phyloP scores from a whole-genome alignment of 805 yeast genomes.

The Ogataea haglerorum region DNA sequence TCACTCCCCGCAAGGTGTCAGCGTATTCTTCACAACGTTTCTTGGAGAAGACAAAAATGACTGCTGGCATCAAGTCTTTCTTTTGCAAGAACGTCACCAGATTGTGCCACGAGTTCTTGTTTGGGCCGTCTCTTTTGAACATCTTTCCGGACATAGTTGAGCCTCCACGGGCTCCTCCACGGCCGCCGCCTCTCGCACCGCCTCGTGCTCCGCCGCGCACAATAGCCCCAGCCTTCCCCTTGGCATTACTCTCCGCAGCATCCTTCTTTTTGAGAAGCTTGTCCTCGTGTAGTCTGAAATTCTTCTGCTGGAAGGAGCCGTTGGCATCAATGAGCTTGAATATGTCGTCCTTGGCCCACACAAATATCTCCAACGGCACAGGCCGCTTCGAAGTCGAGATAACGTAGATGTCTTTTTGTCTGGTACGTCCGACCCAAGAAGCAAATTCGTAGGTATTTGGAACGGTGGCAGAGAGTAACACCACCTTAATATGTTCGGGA shows the following conservation, averaged over 20 bases:
- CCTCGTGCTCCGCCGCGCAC: slow-evolving; percentile 32
- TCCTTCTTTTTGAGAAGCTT: slow-evolving; percentile 38
- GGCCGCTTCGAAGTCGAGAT: slow-evolving; percentile 97
- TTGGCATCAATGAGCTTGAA: slow-evolving; percentile 72
- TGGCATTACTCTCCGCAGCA: slow-evolving; percentile 10
- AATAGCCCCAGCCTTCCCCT: slow-evolving; percentile 33
- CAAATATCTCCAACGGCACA: slow-evolving; percentile 82
- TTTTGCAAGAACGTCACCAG: slow-evolving; percentile 67
- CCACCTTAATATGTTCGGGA: slow-evolving; percentile 93
- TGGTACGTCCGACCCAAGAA: slow-evolving; percentile 97
- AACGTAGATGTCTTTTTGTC: slow-evolving; percentile 92
- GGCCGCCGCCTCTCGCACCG: slow-evolving; percentile 29
- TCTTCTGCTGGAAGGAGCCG: slow-evolving; percentile 62
- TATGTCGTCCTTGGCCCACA: slow-evolving; percentile 77
- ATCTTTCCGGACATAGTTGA: slow-evolving; percentile 27
- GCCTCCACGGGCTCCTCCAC: slow-evolving; percentile 28
- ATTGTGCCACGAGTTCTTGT: slow-evolving; percentile 72
- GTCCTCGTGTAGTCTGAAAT: slow-evolving; percentile 59
- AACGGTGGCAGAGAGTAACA: slow-evolving; percentile 91
- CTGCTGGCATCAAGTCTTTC: slow-evolving; percentile 81
- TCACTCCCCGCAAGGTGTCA: slow-evolving; percentile 64
- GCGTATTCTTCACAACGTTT: slow-evolving; percentile 94
- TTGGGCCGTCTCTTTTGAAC: slow-evolving; percentile 61
- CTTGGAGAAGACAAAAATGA: slow-evolving; percentile 88
- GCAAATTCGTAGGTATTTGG: slow-evolving; percentile 99